phyloP scores from a whole-genome alignment of 202 grass and related monocot genomes.

The Digitaria exilis region DNA sequence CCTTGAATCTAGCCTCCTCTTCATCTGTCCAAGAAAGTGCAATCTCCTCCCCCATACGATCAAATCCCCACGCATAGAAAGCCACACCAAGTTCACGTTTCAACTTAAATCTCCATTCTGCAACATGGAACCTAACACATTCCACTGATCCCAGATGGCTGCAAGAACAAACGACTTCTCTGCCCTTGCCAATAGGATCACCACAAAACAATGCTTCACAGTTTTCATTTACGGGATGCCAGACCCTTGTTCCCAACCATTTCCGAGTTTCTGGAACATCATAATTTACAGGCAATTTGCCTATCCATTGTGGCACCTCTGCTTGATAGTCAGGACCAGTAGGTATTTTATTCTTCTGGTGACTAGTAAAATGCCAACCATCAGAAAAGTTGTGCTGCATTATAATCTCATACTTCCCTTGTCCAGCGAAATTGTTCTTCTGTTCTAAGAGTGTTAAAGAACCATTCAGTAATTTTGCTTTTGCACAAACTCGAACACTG shows the following conservation, averaged over 20 bases:
- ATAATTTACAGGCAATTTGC: conserved; percentile 39
- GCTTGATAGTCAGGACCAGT: conserved; percentile 53
- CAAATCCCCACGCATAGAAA: conserved; percentile 72
- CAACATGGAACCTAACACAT: conserved; percentile 83
- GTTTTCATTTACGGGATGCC: conserved; percentile 54
- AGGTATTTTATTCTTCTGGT: conserved; percentile 48
- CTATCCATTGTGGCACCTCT: conserved; percentile 62
- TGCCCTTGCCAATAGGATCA: conserved; percentile 54
- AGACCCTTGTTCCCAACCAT: conserved; percentile 77
- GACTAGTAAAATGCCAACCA: conserved; percentile 47
- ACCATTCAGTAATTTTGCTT: conserved; percentile 26
- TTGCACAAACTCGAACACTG: neutral
- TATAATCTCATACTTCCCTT: conserved; percentile 17
- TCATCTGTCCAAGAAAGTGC: conserved; percentile 74
- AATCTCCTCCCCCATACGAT: conserved; percentile 85
- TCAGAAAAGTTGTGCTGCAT: conserved; percentile 28
- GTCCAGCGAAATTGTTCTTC: conserved; percentile 14
- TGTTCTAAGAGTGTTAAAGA: neutral
- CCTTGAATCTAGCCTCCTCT: conserved; percentile 71
- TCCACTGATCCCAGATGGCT: conserved; percentile 53
- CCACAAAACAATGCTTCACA: conserved; percentile 8
- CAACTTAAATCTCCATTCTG: conserved; percentile 67
- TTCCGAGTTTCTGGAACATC: conserved; percentile 51
- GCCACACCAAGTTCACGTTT: conserved; percentile 63
- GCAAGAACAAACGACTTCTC: conserved; percentile 63